Conservation (phyloP, 257 asterid species). For the Perilla frutescens region DNA sequence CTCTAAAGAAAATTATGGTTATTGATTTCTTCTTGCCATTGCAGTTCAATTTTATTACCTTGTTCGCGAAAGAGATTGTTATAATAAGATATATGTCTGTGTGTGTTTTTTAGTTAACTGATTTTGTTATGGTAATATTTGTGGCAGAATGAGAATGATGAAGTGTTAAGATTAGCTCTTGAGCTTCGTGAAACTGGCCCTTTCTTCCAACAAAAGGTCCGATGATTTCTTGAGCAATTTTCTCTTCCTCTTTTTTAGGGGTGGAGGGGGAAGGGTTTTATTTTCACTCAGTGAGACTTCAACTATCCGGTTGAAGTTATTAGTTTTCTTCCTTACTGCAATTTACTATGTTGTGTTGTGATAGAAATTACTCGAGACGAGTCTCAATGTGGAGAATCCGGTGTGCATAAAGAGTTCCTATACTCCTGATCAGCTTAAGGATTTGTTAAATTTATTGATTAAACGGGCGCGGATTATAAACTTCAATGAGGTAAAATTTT, state of each 20-base stretch:
- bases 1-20: neutral
- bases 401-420: conserved; percentile 48
- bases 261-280: no score
- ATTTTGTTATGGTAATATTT: neutral
- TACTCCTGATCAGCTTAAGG: conserved; percentile 50
- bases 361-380: conserved; percentile 69
- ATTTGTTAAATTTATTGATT: conserved; percentile 47
- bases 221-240: conserved; percentile 5
- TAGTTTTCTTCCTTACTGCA: neutral
- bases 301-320: no score
- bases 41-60: neutral
- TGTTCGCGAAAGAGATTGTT: no score
- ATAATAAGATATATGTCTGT: neutral
- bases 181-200: conserved; percentile 67
- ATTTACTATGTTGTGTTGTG: conserved; percentile 19
- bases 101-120: neutral
- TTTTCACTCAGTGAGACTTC: no score
- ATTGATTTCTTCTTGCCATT: conserved; percentile 1
- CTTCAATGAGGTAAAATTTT: conserved; percentile 68
- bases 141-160: conserved; percentile 54
- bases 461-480: conserved; percentile 64
- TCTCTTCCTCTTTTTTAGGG: neutral
- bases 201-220: conserved; percentile 56
- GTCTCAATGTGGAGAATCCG: conserved; percentile 40
- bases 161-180: conserved; percentile 52